Percentiles rank a stretch among this genome's conserved stretches.
phyloP scores from a whole-genome alignment of 2,329 filamentous ascomycete genomes.

The Pestalotiopsis sp. region DNA sequence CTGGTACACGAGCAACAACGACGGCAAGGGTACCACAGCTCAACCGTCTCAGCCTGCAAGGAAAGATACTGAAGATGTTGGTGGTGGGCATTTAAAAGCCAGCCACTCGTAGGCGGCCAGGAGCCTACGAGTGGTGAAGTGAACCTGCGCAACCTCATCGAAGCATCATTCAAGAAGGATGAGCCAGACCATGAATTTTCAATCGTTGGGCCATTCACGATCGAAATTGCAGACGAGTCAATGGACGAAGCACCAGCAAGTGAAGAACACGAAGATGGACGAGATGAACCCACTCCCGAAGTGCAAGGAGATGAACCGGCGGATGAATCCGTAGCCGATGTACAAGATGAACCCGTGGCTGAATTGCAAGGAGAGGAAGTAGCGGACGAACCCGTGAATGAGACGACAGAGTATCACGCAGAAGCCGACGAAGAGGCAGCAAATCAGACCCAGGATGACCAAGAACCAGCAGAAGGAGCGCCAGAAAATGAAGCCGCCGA shows the following conservation, averaged over 20 bases:
- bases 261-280: background rate
- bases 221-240: background rate
- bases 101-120: constrained; percentile 36
- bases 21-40: background rate
- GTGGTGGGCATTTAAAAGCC: constrained; percentile 28
- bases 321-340: background rate
- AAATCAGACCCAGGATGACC: background rate
- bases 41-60: background rate
- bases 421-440: too few species aligned
- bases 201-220: background rate
- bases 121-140: constrained; percentile 34
- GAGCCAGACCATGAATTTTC: constrained; percentile 21
- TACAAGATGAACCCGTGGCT: background rate
- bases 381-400: background rate
- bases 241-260: background rate
- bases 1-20: constrained; percentile 12
- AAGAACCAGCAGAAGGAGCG: background rate
- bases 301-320: background rate
- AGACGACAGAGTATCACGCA: too few species aligned
- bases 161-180: constrained; percentile 10
- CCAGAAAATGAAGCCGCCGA: background rate
- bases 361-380: background rate
- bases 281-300: too few species aligned
- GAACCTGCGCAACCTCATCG: constrained; percentile 26
- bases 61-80: background rate